Conservation (phyloP, 805 yeast species). For the Nakazawaea pomicola region DNA sequence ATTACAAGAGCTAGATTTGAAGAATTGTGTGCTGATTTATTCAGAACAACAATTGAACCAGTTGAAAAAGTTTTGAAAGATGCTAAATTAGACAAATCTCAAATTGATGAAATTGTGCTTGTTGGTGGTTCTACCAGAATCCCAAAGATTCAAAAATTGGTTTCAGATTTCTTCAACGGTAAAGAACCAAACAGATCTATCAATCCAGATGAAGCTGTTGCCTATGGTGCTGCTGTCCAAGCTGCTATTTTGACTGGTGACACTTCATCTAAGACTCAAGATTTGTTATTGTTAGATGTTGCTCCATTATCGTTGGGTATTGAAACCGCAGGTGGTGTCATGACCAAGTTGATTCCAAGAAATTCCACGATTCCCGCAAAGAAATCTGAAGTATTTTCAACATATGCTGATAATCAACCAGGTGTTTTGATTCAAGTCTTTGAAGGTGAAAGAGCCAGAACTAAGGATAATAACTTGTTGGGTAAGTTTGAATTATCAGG, state of each 20-base stretch:
- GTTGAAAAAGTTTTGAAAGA: conserved; percentile 90
- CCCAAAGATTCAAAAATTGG: conserved; percentile 94
- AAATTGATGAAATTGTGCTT: conserved; percentile 78
- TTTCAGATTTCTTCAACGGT: conserved; percentile 94
- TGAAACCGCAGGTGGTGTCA: conserved; percentile 81
- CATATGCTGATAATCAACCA: conserved; percentile 82
- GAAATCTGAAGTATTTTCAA: conserved; percentile 68
- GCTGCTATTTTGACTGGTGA: conserved; percentile 97
- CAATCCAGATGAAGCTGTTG: conserved; percentile 99
- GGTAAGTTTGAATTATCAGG: conserved; percentile 71
- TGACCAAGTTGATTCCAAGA: conserved; percentile 73
- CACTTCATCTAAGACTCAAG: conserved; percentile 94
- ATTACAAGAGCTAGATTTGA: conserved; percentile 97
- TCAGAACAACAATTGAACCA: conserved; percentile 91
- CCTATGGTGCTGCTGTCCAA: conserved; percentile 98
- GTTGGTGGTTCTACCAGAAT: conserved; percentile 99
- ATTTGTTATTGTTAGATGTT: conserved; percentile 89
- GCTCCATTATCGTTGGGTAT: conserved; percentile 87
- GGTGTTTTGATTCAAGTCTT: conserved; percentile 75
- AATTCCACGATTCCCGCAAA: conserved; percentile 75
- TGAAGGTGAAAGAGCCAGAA: conserved; percentile 79
- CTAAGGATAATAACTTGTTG: conserved; percentile 70
- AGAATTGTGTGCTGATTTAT: conserved; percentile 89
- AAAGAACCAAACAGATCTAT: conserved; percentile 95
- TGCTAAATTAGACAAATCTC: conserved; percentile 76